Conservation (phyloP, 1,284 basidiomycete genomes). For the Pterulicium gracile region DNA sequence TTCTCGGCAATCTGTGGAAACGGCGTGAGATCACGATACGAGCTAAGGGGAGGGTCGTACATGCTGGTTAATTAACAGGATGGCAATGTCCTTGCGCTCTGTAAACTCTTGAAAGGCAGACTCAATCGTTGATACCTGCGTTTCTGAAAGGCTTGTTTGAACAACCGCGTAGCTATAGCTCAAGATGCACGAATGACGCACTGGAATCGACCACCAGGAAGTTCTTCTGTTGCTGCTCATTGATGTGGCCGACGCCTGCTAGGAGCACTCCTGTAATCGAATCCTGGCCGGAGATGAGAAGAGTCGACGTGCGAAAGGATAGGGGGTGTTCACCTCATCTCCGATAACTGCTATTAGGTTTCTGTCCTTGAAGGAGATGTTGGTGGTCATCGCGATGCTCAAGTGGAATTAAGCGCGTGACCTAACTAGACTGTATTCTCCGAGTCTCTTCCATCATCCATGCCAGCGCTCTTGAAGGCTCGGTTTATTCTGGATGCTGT, state of each 20-base stretch:
- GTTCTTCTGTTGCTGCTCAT: slow-evolving; percentile 88
- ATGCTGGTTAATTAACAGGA: slow-evolving; percentile 95
- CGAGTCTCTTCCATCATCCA: no score
- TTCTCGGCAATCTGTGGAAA: slow-evolving; percentile 84
- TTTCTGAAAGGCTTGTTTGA: slow-evolving; percentile 50
- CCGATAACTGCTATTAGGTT: slow-evolving; percentile 88
- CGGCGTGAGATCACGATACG: slow-evolving; percentile 8
- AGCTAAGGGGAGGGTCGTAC: slow-evolving; percentile 31
- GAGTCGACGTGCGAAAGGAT: slow-evolving; percentile 6
- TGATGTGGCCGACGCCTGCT: slow-evolving; percentile 86
- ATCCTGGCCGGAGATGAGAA: slow-evolving; percentile 48
- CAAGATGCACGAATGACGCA: slow-evolving; percentile 26
- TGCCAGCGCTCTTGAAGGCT: no score
- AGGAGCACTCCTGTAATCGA: slow-evolving; percentile 89
- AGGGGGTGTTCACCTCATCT: slow-evolving; percentile 61
- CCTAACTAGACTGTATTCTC: no score
- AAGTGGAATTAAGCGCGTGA: background rate
- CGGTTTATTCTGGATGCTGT: no score
- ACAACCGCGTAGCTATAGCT: background rate
- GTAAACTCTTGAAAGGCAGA: slow-evolving; percentile 88
- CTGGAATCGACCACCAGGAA: slow-evolving; percentile 89
- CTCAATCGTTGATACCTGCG: slow-evolving; percentile 81
- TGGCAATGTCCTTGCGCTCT: slow-evolving; percentile 87
- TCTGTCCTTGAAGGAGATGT: slow-evolving; percentile 67
- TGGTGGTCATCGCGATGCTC: slow-evolving; percentile 26